A percentile compares a stretch with the other conserved stretches of the same genome.
These are phyloP conservation scores for Arthrobotrys iridis DNA, from an alignment of 2,329 filamentous ascomycete genomes.

Conservation along the genomic window DNA sequence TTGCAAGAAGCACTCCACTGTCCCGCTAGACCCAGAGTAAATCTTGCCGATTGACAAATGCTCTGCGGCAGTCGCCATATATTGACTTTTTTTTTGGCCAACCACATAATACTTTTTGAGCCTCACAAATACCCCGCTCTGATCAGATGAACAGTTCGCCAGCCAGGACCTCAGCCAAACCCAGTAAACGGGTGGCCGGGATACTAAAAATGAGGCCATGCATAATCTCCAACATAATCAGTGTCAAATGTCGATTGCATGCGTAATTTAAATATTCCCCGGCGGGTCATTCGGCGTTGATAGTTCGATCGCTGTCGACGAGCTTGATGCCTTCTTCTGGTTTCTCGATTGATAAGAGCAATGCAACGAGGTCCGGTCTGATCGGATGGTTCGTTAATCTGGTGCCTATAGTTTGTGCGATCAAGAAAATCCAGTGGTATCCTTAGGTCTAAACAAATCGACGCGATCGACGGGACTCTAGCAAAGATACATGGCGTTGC, in stretches of 20 bases:
- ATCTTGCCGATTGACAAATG: constrained; percentile 45
- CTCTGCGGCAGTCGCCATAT: not conserved
- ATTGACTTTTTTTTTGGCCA: not conserved
- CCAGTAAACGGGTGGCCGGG: constrained; percentile 21
- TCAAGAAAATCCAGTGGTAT: not conserved
- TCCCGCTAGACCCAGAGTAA: constrained; percentile 7
- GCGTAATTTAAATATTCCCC: constrained; percentile 12
- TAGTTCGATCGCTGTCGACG: not conserved
- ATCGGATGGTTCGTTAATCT: not conserved
- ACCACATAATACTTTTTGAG: constrained; percentile 1
- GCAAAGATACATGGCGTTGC: no score
- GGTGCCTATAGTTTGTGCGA: constrained; percentile 20
- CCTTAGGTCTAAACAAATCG: no score
- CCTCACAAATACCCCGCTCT: constrained; percentile 11
- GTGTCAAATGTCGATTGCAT: constrained; percentile 38
- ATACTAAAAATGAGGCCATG: constrained; percentile 28
- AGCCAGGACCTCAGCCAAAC: not conserved
- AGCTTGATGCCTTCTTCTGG: no score
- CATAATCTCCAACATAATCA: constrained; percentile 37
- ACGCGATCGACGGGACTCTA: no score
- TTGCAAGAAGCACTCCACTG: constrained; percentile 10
- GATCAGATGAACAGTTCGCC: constrained; percentile 35
- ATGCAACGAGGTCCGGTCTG: constrained; percentile 13
- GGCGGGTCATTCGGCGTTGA: constrained; percentile 31
- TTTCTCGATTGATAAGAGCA: not conserved